These are phyloP conservation scores for Afroboletus lepidellus DNA, from an alignment of 1,284 basidiomycete species.

Conservation along the genomic window DNA sequence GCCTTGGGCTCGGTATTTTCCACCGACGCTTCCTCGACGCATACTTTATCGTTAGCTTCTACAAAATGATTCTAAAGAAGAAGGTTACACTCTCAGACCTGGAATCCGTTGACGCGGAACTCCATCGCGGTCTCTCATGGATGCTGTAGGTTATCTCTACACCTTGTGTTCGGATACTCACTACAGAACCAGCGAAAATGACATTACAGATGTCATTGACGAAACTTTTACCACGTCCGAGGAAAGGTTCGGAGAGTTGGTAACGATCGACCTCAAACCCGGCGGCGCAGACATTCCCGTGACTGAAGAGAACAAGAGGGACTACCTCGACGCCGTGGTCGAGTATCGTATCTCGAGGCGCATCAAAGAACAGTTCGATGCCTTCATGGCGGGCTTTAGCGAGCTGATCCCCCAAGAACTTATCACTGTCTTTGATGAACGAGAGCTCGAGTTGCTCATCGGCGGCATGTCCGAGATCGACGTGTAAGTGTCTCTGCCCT, in stretches of 20 bases:
- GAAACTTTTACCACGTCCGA: conserved; percentile 90
- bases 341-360: conserved; percentile 90
- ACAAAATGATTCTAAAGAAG: conserved; percentile 96
- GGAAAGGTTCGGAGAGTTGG: conserved; percentile 92
- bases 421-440: conserved; percentile 94
- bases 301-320: conserved; percentile 93
- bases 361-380: conserved; percentile 93
- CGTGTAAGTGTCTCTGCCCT: conserved; percentile 50
- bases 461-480: conserved; percentile 98
- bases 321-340: conserved; percentile 88
- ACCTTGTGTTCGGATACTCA: conserved; percentile 13
- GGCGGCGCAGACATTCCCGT: conserved; percentile 80
- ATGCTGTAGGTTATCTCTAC: conserved; percentile 65
- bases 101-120: conserved; percentile 85
- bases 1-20: conserved; percentile 91
- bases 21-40: conserved; percentile 94
- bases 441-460: conserved; percentile 89
- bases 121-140: conserved; percentile 90
- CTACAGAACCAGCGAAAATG: conserved; percentile 61
- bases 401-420: conserved; percentile 93
- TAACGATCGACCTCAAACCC: conserved; percentile 85
- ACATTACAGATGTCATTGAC: conserved; percentile 88
- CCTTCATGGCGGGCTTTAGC: conserved; percentile 93
- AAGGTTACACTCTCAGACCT: conserved; percentile 83
- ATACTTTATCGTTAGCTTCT: conserved; percentile 96